Evolutionary conservation across 768 basidiomycete species (phyloP).

Genomic region (Cystofilobasidium macerans): DNA sequence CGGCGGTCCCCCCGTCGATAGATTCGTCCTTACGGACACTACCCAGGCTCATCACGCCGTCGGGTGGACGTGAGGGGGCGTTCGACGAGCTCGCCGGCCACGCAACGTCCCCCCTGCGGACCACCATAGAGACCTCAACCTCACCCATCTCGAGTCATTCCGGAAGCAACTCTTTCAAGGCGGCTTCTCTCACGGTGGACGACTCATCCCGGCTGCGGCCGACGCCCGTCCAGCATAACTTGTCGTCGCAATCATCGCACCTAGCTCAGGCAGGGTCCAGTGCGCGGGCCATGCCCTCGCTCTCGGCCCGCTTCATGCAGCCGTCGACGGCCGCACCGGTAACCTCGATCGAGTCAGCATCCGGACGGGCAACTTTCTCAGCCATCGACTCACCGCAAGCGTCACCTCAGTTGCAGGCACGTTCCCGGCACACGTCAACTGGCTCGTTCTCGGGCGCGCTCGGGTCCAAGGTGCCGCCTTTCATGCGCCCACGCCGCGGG

Average conservation of each 20-base stretch:
- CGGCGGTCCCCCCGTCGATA: too few species aligned
- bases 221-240: not conserved
- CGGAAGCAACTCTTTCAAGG: not conserved
- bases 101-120: not conserved
- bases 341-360: conserved; percentile 10
- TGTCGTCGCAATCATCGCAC: not conserved
- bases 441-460: conserved; percentile 1
- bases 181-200: not conserved
- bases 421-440: conserved; percentile 6
- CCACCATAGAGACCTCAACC: not conserved
- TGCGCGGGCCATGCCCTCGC: not conserved
- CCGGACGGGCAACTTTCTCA: conserved; percentile 16
- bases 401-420: not conserved
- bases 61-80: not conserved
- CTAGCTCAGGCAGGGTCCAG: not conserved
- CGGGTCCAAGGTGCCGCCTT: not conserved
- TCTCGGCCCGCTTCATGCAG: not conserved
- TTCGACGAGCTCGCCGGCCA: not conserved
- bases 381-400: not conserved
- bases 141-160: not conserved
- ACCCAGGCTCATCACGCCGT: not conserved
- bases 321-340: conserved; percentile 19
- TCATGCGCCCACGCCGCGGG: not conserved
- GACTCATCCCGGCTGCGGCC: not conserved
- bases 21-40: not conserved